These are phyloP conservation scores for Codiaeum variegatum DNA, from an alignment of 441 rosid genomes.

Conservation along the genomic window DNA sequence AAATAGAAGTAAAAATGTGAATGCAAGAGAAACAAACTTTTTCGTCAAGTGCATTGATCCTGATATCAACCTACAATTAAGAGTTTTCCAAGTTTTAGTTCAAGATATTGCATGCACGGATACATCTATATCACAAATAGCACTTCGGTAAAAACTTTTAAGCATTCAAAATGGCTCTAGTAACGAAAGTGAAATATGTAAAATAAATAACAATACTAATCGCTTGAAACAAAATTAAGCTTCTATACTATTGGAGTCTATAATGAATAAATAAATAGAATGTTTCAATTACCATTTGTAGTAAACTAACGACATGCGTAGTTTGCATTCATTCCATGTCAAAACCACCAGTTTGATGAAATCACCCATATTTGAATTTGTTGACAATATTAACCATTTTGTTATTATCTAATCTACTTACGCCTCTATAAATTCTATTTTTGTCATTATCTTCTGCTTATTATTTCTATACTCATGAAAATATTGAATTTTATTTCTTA, in stretches of 20 bases:
- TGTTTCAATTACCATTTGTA: background rate
- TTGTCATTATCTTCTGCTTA: no score
- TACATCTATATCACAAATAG: background rate
- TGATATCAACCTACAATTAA: conserved; percentile 42
- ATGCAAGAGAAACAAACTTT: conserved; percentile 39
- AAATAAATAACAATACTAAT: background rate
- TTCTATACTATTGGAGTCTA: background rate
- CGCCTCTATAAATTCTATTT: no score
- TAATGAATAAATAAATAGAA: background rate
- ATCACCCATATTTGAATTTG: background rate
- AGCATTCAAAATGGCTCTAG: background rate
- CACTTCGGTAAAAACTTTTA: background rate
- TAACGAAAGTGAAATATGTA: background rate
- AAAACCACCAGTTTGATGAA: background rate
- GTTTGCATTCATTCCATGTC: background rate
- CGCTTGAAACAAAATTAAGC: background rate
- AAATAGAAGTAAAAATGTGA: background rate
- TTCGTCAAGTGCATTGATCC: conserved; percentile 46
- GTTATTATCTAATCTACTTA: no score
- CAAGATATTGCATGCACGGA: background rate
- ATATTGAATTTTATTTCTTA: no score
- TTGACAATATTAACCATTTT: no score
- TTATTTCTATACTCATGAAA: no score
- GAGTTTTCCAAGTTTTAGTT: background rate
- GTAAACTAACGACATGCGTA: background rate